These are phyloP conservation scores for Rhizopogon roseolus DNA, from an alignment of 768 basidiomycete species.

Conservation along the genomic window DNA sequence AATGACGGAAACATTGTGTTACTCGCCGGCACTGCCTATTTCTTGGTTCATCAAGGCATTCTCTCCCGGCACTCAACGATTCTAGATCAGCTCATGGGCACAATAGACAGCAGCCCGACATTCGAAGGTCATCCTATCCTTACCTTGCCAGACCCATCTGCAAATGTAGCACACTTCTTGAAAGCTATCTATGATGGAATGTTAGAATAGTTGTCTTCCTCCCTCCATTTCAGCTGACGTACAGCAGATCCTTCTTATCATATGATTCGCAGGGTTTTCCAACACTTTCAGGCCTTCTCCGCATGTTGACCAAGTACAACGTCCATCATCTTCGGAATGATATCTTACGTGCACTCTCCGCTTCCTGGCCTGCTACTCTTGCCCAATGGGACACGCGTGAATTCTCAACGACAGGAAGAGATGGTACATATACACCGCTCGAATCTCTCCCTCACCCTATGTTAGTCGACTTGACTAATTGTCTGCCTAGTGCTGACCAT, in stretches of 20 bases:
- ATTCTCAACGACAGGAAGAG: slow-evolving; percentile 42
- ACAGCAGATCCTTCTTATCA: slow-evolving; percentile 39
- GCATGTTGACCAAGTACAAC: slow-evolving; percentile 60
- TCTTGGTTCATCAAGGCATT: slow-evolving; percentile 65
- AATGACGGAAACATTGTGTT: slow-evolving; percentile 68
- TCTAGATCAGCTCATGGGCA: slow-evolving; percentile 36
- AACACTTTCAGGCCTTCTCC: slow-evolving; percentile 52
- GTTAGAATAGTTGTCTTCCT: slow-evolving; percentile 35
- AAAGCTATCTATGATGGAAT: slow-evolving; percentile 67
- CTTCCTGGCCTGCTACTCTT: slow-evolving; percentile 60
- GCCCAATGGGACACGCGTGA: slow-evolving; percentile 66
- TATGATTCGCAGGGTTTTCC: slow-evolving; percentile 48
- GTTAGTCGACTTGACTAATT: slow-evolving; percentile 33
- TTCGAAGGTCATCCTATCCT: slow-evolving; percentile 59
- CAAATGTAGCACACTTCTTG: slow-evolving; percentile 56
- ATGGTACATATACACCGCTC: slow-evolving; percentile 55
- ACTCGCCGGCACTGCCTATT: slow-evolving; percentile 52
- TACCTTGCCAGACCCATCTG: slow-evolving; percentile 47
- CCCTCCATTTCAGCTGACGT: slow-evolving; percentile 11
- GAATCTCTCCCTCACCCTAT: slow-evolving; percentile 60
- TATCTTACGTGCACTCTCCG: slow-evolving; percentile 46
- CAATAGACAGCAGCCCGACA: slow-evolving; percentile 14
- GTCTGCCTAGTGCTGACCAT: slow-evolving; percentile 4
- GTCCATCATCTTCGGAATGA: slow-evolving; percentile 54
- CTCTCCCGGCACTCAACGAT: slow-evolving; percentile 59